A percentile compares a stretch with the other conserved stretches of the same genome.
Evolutionary conservation across 2,329 filamentous ascomycete genomes (phyloP).

Genomic region (Magnaporthiopsis incrustans): DNA sequence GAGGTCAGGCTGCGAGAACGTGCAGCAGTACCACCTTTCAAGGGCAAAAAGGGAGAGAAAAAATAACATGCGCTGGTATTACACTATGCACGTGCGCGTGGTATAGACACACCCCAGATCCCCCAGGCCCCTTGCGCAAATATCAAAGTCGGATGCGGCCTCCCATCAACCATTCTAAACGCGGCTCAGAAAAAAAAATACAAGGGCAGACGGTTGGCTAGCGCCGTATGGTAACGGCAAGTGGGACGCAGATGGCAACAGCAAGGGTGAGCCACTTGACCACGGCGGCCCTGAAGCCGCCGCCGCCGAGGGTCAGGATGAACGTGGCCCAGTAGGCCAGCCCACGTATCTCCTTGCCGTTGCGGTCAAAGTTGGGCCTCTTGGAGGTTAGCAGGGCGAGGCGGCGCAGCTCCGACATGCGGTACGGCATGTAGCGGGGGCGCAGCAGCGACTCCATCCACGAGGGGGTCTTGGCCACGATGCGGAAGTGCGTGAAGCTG

Average conservation of each 20-base stretch:
- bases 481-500: constrained; percentile 51
- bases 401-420: constrained; percentile 33
- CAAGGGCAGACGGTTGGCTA: background rate
- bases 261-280: constrained; percentile 36
- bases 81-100: background rate
- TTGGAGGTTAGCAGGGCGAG: constrained; percentile 32
- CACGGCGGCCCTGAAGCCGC: constrained; percentile 40
- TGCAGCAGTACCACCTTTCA: background rate
- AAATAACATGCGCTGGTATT: background rate
- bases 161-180: background rate
- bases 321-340: constrained; percentile 46
- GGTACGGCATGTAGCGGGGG: constrained; percentile 61
- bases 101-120: background rate
- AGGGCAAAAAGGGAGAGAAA: background rate
- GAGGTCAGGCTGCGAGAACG: background rate
- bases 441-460: constrained; percentile 63
- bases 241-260: constrained; percentile 14
- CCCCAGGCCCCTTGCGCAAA: too few species aligned
- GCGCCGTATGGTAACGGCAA: background rate
- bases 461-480: constrained; percentile 51
- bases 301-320: constrained; percentile 42
- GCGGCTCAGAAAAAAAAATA: background rate
- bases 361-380: constrained; percentile 55
- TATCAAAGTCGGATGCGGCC: background rate
- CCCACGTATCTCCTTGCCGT: constrained; percentile 43